phyloP scores from a whole-genome alignment of 768 basidiomycete species.

The Phanerochaete sordida region DNA sequence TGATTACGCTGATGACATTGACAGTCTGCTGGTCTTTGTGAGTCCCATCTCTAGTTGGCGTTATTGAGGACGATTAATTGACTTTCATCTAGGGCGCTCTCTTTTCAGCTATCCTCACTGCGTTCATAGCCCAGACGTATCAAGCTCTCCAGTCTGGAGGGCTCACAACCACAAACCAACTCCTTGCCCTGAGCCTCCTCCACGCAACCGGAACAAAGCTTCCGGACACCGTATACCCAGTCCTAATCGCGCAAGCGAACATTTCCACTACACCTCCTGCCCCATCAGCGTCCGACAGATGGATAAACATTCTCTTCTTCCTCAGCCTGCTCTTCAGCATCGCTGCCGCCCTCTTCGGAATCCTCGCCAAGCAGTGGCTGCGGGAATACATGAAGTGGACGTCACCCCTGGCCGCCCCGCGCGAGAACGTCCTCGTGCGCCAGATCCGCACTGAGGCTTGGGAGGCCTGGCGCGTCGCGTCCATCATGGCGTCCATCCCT shows the following conservation, averaged over 20 bases:
- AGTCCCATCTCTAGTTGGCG: background rate
- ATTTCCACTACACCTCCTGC: background rate
- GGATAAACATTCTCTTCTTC: constrained; percentile 3
- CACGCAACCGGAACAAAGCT: background rate
- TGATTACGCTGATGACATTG: constrained; percentile 5
- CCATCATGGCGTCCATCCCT: background rate
- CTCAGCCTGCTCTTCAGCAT: constrained; percentile 4
- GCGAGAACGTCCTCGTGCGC: background rate
- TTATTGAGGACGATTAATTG: background rate
- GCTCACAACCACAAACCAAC: background rate
- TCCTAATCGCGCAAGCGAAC: background rate
- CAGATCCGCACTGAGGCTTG: constrained; percentile 1
- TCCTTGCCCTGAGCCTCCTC: background rate
- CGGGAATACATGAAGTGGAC: constrained; percentile 5
- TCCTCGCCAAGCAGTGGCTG: constrained; percentile 5
- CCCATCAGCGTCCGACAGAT: background rate
- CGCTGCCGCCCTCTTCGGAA: background rate
- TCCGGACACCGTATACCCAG: background rate
- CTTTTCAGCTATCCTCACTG: constrained; percentile 22
- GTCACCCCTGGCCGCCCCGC: background rate
- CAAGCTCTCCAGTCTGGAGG: constrained; percentile 9
- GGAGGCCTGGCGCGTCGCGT: constrained; percentile 3
- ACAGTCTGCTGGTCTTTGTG: constrained; percentile 8
- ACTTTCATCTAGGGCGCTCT: constrained; percentile 16
- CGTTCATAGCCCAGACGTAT: constrained; percentile 20